Base-by-base conservation (phyloP, 2,329 filamentous ascomycete genomes). In the Colletotrichum sp. region DNA sequence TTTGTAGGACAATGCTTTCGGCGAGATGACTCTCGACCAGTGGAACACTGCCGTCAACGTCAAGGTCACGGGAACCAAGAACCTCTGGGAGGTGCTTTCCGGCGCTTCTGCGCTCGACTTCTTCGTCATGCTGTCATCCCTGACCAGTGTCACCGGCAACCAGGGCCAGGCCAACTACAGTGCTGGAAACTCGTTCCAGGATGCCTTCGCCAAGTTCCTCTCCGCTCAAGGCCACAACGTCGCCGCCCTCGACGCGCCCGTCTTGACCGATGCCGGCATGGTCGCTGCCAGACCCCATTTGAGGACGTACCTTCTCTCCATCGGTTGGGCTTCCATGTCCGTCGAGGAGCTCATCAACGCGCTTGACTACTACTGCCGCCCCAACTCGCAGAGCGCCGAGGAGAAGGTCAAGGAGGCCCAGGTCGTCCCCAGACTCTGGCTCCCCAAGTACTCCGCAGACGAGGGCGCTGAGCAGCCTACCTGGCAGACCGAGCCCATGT, bases 221-320 rank as follows among this genome's bases (percentile, higher is more conserved):
- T 82, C 83, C 1, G 52, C 73, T 6, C 80, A 80, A 1, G 87
- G 87, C 2, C 81, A 88, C 4, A 82, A 86, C 4, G 88, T 86
- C 28, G 84, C 87, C 0, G 86, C 86, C 0, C 83, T 93, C 3
- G 87, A 92, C 78, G 82, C 93, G 21, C 90, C 89, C 1, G 86
- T 86, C 3, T 86, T 93, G 9, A 84, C 84, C 0, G 88, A 87
- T 74, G 85, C 87, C 1, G 89, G 89, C 3, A 90, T 90, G 79
- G 81, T 90, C 3, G 87, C 88, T 2, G 86, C 88, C 72, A 87
- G 88, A 69, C 82, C 83, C 0, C 84, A 83, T 55, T 71, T 66
- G 55, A 72, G 63, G 28, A 67, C 70, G 16, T 67, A 74, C 52
- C 67, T 74, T 13, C 65, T 66, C 67, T 67, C 72, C n/a, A 74